Conservation (phyloP, 768 basidiomycete genomes). For the Lyophyllum semitale region DNA sequence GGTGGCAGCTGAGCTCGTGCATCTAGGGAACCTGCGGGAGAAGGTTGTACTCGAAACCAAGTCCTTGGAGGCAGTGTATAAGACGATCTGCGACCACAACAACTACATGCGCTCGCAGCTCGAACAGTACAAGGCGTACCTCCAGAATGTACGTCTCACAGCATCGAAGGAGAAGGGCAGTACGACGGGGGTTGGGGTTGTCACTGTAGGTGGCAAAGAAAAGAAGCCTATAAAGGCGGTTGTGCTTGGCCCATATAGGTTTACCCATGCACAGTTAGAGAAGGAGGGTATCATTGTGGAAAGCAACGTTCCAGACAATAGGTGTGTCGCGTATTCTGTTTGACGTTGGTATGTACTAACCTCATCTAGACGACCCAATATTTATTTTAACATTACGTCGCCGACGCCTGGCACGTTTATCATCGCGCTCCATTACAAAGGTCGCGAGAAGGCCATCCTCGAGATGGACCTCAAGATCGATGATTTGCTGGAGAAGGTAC, state of each 20-base stretch:
- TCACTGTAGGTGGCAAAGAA: slow-evolving; percentile 96
- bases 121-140: slow-evolving; percentile 99
- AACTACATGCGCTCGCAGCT: slow-evolving; percentile 94
- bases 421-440: slow-evolving; percentile 98
- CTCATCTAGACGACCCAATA: slow-evolving; percentile 81
- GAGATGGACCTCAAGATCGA: slow-evolving; percentile 99
- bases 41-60: slow-evolving; percentile 93
- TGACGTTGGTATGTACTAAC: background rate
- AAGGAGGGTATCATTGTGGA: slow-evolving; percentile 99
- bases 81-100: slow-evolving; percentile 99
- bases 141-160: slow-evolving; percentile 94
- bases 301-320: slow-evolving; percentile 97
- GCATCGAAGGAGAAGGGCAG: slow-evolving; percentile 87
- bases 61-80: slow-evolving; percentile 95
- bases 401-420: slow-evolving; percentile 98
- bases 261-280: slow-evolving; percentile 97
- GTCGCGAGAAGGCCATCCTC: slow-evolving; percentile 96
- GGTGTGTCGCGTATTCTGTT: slow-evolving; percentile 49
- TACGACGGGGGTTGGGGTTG: slow-evolving; percentile 88
- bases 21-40: slow-evolving; percentile 94
- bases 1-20: slow-evolving; percentile 91
- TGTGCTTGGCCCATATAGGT: slow-evolving; percentile 93
- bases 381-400: slow-evolving; percentile 98
- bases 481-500: slow-evolving; percentile 93
- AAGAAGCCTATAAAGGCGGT: slow-evolving; percentile 86